Percentiles rank a stretch among this genome's conserved stretches.
phyloP scores from a whole-genome alignment of 2,329 filamentous ascomycete genomes.

The Cercospora brassicicola region DNA sequence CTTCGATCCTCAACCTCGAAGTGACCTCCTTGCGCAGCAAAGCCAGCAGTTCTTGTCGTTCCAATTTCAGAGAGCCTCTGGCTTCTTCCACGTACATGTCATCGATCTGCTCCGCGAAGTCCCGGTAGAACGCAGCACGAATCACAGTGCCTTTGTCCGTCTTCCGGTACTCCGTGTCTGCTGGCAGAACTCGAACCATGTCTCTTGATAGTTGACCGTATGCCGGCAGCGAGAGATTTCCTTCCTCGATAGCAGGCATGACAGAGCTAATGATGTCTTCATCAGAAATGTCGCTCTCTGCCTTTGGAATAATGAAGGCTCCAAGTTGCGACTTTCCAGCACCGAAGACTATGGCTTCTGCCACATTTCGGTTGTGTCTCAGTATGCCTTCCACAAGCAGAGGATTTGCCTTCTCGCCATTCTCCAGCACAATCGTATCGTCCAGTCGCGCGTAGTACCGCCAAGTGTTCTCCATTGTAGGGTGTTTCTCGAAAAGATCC shows the following conservation, averaged over 20 bases:
- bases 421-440: conserved; percentile 50
- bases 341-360: conserved; percentile 61
- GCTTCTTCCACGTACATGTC: conserved; percentile 42
- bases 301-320: conserved; percentile 53
- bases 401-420: conserved; percentile 54
- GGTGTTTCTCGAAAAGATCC: conserved; percentile 31
- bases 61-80: conserved; percentile 12
- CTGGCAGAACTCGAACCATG: conserved; percentile 53
- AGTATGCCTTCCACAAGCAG: conserved; percentile 56
- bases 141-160: conserved; percentile 62
- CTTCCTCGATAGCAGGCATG: conserved; percentile 53
- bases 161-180: conserved; percentile 49
- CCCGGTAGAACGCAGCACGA: conserved; percentile 52
- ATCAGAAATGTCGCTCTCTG: conserved; percentile 47
- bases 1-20: conserved; percentile 3
- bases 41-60: conserved; percentile 4
- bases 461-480: conserved; percentile 49
- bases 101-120: conserved; percentile 53
- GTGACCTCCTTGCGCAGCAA: conserved; percentile 10
- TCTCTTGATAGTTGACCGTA: conserved; percentile 57
- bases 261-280: conserved; percentile 52
- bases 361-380: conserved; percentile 53
- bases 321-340: conserved; percentile 55
- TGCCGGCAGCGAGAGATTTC: conserved; percentile 53
- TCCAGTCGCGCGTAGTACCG: conserved; percentile 51